Conservation (phyloP, 306 rosid species). For the Dryas drummondii region DNA sequence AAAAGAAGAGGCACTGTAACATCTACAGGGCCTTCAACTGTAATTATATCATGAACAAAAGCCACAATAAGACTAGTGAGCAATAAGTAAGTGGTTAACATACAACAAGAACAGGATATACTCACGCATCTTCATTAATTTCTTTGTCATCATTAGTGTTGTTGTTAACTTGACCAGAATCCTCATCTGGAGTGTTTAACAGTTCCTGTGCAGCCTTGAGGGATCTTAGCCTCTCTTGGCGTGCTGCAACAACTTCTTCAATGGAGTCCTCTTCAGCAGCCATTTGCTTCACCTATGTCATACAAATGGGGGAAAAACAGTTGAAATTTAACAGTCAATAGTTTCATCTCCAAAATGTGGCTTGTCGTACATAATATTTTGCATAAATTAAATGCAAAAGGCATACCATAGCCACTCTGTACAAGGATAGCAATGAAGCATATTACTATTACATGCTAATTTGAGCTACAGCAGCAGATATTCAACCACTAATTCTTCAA, state of each 20-base stretch:
- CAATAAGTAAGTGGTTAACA: background rate
- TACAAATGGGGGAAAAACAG: background rate
- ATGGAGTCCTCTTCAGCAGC: constrained; percentile 38
- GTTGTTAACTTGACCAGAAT: constrained; percentile 29
- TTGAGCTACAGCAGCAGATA: background rate
- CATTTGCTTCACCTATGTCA: constrained; percentile 1
- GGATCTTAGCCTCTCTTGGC: constrained; percentile 75
- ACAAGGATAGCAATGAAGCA: too few relatives aligned
- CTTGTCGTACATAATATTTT: too few relatives aligned
- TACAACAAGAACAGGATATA: background rate
- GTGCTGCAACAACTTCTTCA: constrained; percentile 66
- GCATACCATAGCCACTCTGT: too few relatives aligned
- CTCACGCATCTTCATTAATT: constrained; percentile 43
- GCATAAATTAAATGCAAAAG: too few relatives aligned
- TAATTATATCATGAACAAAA: background rate
- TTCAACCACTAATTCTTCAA: background rate
- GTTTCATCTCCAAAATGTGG: background rate
- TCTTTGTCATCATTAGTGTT: constrained; percentile 25
- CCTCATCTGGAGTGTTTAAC: constrained; percentile 54
- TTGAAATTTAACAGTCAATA: background rate
- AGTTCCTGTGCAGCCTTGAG: constrained; percentile 77
- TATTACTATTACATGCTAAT: background rate
- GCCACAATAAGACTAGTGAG: background rate
- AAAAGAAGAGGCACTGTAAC: background rate
- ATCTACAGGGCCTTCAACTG: background rate